Percentiles rank a stretch among this genome's conserved stretches.
Evolutionary conservation across 1,139 yeast species (phyloP).

Genomic region (Eremothecium coryli): DNA sequence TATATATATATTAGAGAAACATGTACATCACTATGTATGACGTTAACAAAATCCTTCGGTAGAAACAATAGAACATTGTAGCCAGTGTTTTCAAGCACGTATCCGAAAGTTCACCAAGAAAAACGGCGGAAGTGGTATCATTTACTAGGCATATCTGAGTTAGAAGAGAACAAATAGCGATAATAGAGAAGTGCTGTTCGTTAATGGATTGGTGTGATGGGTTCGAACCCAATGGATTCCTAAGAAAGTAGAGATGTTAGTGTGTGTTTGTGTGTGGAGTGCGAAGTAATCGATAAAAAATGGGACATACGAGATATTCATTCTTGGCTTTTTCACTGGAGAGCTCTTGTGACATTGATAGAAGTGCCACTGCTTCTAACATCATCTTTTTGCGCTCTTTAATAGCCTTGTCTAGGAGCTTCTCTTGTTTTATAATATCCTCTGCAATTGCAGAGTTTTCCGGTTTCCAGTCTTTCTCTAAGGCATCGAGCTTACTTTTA

Average conservation of each 20-base stretch:
- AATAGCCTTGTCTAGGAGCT: conserved; percentile 14
- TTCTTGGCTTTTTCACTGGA: conserved; percentile 12
- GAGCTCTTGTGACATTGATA: background rate
- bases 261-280: background rate
- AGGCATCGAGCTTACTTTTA: conserved; percentile 8
- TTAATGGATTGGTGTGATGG: conserved; percentile 7
- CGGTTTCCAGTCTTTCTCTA: conserved; percentile 16
- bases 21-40: too few species aligned
- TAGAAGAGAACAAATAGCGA: too few species aligned
- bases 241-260: conserved; percentile 7
- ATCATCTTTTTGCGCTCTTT: conserved; percentile 11
- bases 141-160: too few species aligned
- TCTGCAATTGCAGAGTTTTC: conserved; percentile 11
- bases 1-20: too few species aligned
- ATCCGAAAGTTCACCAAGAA: too few species aligned
- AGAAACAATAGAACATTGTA: too few species aligned
- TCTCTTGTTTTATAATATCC: conserved; percentile 8
- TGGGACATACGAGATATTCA: conserved; percentile 20
- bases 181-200: too few species aligned
- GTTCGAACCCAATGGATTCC: conserved; percentile 21
- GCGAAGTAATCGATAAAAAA: background rate
- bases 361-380: conserved; percentile 3
- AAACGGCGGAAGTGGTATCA: too few species aligned
- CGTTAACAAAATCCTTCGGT: too few species aligned
- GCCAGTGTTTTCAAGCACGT: too few species aligned